phyloP scores from a whole-genome alignment of 345 rosid species.

The Balakata baccata region DNA sequence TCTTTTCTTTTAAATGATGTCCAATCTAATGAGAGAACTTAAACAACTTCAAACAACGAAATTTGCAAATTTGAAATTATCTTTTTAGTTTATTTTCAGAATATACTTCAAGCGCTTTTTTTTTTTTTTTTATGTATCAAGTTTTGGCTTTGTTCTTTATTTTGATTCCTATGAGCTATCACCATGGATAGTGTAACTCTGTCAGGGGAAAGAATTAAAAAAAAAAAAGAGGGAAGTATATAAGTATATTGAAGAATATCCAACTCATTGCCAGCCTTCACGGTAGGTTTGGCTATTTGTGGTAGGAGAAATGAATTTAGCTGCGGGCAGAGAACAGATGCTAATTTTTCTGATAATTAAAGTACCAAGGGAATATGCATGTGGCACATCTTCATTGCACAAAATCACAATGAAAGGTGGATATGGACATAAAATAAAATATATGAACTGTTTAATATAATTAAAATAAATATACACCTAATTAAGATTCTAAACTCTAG shows the following conservation, averaged over 20 bases:
- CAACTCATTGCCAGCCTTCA: slow-evolving; percentile 15
- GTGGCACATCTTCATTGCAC: neutral
- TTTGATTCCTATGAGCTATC: no score
- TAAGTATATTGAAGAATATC: neutral
- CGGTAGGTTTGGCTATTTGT: neutral
- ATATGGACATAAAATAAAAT: neutral
- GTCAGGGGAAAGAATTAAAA: neutral
- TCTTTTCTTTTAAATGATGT: no score
- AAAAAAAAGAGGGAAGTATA: neutral
- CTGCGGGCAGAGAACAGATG: neutral
- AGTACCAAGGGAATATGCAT: neutral
- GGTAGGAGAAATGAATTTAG: neutral
- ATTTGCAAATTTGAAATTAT: no score
- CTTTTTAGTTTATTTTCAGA: no score
- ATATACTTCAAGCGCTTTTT: no score
- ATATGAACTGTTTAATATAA: neutral
- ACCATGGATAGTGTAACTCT: neutral
- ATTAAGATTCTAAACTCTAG: slow-evolving; percentile 4
- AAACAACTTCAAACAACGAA: no score
- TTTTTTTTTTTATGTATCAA: no score
- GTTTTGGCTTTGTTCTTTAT: no score
- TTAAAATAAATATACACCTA: neutral
- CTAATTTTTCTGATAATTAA: neutral
- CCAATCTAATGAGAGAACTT: no score
- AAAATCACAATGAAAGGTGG: neutral